Evolutionary conservation across 495 filamentous ascomycete species (phyloP).

Genomic region (Entonaema liquescens): DNA sequence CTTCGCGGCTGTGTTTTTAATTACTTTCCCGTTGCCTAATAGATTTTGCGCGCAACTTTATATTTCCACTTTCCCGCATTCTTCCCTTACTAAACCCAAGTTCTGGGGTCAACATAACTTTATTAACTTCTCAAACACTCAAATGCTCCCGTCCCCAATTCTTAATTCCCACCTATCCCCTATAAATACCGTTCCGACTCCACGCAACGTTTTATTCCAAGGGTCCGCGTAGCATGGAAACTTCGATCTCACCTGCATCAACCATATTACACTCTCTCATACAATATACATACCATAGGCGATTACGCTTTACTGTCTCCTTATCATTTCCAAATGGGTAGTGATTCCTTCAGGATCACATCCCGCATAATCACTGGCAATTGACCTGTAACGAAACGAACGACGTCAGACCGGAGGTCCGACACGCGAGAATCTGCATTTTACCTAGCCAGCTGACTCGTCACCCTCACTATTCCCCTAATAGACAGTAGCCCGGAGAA

Average conservation of each 20-base stretch:
- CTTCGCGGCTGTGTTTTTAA: conserved; percentile 32
- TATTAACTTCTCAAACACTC: not conserved
- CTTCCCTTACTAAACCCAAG: not conserved
- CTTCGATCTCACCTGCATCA: conserved; percentile 33
- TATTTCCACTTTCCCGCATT: not conserved
- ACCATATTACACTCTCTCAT: conserved; percentile 19
- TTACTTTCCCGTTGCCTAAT: conserved; percentile 11
- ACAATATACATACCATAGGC: conserved; percentile 6
- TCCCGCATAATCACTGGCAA: conserved; percentile 8
- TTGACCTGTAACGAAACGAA: conserved; percentile 27
- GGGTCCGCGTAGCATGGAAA: conserved; percentile 30
- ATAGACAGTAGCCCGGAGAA: conserved; percentile 1
- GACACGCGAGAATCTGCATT: conserved; percentile 10
- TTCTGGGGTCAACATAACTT: not conserved
- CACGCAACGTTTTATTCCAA: conserved; percentile 8
- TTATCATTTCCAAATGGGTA: conserved; percentile 20
- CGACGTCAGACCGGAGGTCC: conserved; percentile 22
- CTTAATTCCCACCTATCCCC: conserved; percentile 11
- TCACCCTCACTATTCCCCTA: conserved; percentile 18
- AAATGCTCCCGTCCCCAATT: not conserved
- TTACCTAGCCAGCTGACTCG: not conserved
- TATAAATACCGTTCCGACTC: not conserved
- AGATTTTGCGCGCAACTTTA: conserved; percentile 11
- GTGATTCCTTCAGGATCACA: conserved; percentile 15
- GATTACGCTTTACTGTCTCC: conserved; percentile 7